Base-by-base conservation (phyloP, 495 filamentous ascomycete genomes). In the Cercophora newfieldiana region DNA sequence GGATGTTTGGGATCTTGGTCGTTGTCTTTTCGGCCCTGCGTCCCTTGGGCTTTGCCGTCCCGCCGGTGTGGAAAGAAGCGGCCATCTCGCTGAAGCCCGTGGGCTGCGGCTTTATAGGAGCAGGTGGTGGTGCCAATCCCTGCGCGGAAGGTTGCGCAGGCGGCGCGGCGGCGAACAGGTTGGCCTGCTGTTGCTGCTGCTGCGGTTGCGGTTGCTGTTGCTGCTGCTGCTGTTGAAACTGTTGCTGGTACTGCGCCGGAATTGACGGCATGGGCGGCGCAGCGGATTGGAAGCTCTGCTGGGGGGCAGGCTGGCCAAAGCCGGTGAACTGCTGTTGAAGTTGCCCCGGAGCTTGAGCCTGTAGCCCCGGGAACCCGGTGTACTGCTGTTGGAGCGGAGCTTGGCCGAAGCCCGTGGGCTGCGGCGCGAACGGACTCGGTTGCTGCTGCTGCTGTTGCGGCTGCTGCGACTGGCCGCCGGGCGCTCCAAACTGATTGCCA, bases 1-100 rank as follows among this genome's bases (percentile, higher is more conserved):
- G 83, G 62, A 97, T 95, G 72, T 91, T 98, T n/a, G 96, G 96
- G 57, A 99, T 97, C 78, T 88, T 94, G 28, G 80, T 82, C 5
- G 68, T 65, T 14, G 75, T 66, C 65, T 76, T 80, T 22, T 83
- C 77, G 21, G 83, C 66, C 66, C 78, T 66, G 59, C 76, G 76
- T 24, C 80, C 75, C 70, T 83, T 82, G 2, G 89, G 81, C 61
- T 78, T 83, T 48, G 88, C 76, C 54, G 81, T 69, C 7, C 79
- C 77, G 12, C 85, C 82, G 44, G 83, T 81, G 69, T 88, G 85
- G 80, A 97, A 97, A 22, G 91, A 96, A 71, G 92, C 88, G 29
- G 93, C 92, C 78, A 97, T 92, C 65, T 93, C 90, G 60, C 82
- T 83, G 68, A 94, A 97, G 22, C 84, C 84, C 8, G 90, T 93